phyloP scores from a whole-genome alignment of 2,329 filamentous ascomycete genomes.

The Xylaria sp. region DNA sequence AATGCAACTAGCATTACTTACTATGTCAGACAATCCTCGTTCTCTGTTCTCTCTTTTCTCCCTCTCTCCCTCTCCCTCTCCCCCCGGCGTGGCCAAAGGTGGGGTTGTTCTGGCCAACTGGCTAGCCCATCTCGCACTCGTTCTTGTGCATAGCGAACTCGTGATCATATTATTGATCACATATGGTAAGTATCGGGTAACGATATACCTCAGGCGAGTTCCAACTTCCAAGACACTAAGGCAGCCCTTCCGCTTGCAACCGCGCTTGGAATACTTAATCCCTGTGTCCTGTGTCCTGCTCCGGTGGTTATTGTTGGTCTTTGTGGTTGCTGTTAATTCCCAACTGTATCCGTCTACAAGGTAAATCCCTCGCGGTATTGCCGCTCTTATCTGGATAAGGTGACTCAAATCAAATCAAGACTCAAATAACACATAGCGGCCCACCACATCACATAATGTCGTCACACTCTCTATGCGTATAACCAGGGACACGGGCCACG shows the following conservation, averaged over 20 bases:
- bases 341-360: conserved; percentile 2
- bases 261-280: neutral
- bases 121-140: conserved; percentile 7
- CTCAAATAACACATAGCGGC: conserved; percentile 12
- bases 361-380: neutral
- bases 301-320: neutral
- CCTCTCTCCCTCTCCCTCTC: too few species aligned
- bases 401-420: neutral
- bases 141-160: conserved; percentile 8
- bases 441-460: conserved; percentile 19
- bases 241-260: neutral
- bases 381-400: conserved; percentile 18
- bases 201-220: conserved; percentile 1
- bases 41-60: conserved; percentile 14
- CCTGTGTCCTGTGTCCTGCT: neutral
- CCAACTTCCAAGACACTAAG: neutral
- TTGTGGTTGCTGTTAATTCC: neutral
- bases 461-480: conserved; percentile 19
- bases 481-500: conserved; percentile 11
- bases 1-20: conserved; percentile 34
- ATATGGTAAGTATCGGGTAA: neutral
- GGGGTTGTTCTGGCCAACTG: conserved; percentile 31
- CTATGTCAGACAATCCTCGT: conserved; percentile 33
- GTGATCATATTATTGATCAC: conserved; percentile 6
- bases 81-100: conserved; percentile 25